Conservation (phyloP, 2,329 filamentous ascomycete species). For the Arthroderma uncinatum region DNA sequence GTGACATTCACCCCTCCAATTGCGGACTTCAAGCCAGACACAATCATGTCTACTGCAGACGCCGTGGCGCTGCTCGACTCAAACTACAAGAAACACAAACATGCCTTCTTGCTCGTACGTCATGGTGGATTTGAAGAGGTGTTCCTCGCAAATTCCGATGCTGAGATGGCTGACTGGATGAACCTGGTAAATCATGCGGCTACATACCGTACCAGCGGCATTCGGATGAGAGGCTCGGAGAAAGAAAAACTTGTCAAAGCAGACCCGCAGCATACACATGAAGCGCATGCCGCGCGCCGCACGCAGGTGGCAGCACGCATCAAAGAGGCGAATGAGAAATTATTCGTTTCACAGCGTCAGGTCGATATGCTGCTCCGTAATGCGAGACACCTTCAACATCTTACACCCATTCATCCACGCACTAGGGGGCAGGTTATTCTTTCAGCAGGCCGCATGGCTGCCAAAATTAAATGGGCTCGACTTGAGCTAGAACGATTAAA, state of each 20-base stretch:
- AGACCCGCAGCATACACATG: constrained; percentile 70
- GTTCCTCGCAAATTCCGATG: constrained; percentile 78
- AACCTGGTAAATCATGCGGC: constrained; percentile 93
- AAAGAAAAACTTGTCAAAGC: constrained; percentile 61
- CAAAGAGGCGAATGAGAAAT: constrained; percentile 66
- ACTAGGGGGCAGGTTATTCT: constrained; percentile 77
- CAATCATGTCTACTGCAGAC: constrained; percentile 83
- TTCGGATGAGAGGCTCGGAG: constrained; percentile 67
- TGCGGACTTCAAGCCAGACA: constrained; percentile 86
- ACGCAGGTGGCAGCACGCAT: constrained; percentile 79
- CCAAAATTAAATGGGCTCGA: constrained; percentile 85
- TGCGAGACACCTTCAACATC: constrained; percentile 74
- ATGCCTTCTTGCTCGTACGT: constrained; percentile 83
- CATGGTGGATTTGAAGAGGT: constrained; percentile 82
- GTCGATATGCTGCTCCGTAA: constrained; percentile 78
- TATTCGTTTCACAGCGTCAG: constrained; percentile 60
- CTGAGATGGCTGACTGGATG: constrained; percentile 93
- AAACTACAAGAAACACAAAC: constrained; percentile 84
- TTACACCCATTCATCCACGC: constrained; percentile 84
- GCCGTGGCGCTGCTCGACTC: constrained; percentile 79
- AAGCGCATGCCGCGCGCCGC: constrained; percentile 70
- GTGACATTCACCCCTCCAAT: constrained; percentile 85
- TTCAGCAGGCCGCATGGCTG: constrained; percentile 71
- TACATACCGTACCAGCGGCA: constrained; percentile 81
- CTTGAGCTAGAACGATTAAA: constrained; percentile 87